phyloP scores from a whole-genome alignment of 1,139 yeast species.

The Waltiozyma sp. region DNA sequence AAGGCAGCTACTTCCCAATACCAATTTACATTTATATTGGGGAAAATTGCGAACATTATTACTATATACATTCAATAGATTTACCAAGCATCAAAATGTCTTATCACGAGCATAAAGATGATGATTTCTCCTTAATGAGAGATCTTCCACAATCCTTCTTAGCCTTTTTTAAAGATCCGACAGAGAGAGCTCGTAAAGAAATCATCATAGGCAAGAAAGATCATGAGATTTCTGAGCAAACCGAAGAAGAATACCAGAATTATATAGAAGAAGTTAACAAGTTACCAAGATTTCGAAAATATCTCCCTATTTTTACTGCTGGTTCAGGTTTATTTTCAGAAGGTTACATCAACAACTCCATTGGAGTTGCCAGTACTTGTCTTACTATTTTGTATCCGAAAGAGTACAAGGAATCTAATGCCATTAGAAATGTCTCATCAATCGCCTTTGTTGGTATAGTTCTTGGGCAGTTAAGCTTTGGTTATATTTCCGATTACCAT shows the following conservation, averaged over 20 bases:
- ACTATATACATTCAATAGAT: neutral
- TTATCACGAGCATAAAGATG: neutral
- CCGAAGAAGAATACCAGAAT: constrained; percentile 21
- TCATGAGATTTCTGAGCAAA: constrained; percentile 8
- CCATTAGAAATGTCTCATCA: constrained; percentile 69
- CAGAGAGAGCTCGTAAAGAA: constrained; percentile 26
- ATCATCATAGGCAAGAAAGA: constrained; percentile 25
- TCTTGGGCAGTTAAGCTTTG: constrained; percentile 74
- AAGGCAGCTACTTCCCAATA: too few relatives aligned
- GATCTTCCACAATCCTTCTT: constrained; percentile 37
- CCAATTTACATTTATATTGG: too few relatives aligned
- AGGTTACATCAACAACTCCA: constrained; percentile 81
- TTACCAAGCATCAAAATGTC: too few relatives aligned
- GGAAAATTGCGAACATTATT: too few relatives aligned
- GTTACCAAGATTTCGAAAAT: constrained; percentile 18
- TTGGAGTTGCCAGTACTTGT: constrained; percentile 66
- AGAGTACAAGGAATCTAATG: constrained; percentile 49
- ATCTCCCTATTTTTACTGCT: constrained; percentile 74
- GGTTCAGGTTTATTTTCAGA: constrained; percentile 91
- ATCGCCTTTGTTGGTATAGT: constrained; percentile 89
- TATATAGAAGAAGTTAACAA: constrained; percentile 20
- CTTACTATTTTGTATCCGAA: constrained; percentile 52
- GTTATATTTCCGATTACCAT: constrained; percentile 65
- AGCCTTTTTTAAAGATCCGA: constrained; percentile 32
- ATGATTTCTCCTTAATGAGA: constrained; percentile 22